Evolutionary conservation across 1,284 basidiomycete genomes (phyloP), one percentile per base, ranked within the genome.

Genomic region (Sporisorium iseilematis-ciliati): DNA sequence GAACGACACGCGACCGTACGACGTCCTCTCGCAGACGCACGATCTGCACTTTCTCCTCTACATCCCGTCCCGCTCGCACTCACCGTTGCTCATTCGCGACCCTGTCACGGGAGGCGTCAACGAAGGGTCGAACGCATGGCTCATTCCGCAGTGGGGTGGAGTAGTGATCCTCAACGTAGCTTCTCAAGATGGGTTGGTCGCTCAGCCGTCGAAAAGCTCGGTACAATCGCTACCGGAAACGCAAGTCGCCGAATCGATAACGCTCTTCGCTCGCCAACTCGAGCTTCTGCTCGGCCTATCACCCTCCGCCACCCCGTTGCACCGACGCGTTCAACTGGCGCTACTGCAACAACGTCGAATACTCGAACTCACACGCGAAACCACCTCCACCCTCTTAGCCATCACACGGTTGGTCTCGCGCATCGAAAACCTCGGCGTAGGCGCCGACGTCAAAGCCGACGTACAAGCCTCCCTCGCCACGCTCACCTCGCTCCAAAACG

Each of bases 141-240:
- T 97, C 25, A 88, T 97, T 1, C 96, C 97, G 0, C 96, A 98
- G 86, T 97, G 94, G 91, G 96, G 97, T 43, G 92, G 94, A 16
- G 92, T 99, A 51, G 89, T 92, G 58, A 89, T 98, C 56, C 87
- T 91, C 76, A 94, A 97, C 14, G 25, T 35, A 10, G 38, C 51
- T 0, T 50, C 8, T 8, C 25, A 38, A 7, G 45, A n/a, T 16
- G 42, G 29, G 8, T 16, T 57, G 33, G 11, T 45, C 6, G 18
- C 21, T 18, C 29, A 21, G 4, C 10, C n/a, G 1, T 14, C 12
- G 4, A 33, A 29, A 6, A 69, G 14, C 33, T 16, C 35, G 1
- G 16, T 38, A 11, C 4, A 38, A 38, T 38, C 35, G 2, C n/a
- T 83, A 2, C 51, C 67, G 2, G n/a, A 54, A 1, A 51, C 64